Evolutionary conservation across 306 rosid genomes (phyloP).

Genomic region (Fagus sylvatica): DNA sequence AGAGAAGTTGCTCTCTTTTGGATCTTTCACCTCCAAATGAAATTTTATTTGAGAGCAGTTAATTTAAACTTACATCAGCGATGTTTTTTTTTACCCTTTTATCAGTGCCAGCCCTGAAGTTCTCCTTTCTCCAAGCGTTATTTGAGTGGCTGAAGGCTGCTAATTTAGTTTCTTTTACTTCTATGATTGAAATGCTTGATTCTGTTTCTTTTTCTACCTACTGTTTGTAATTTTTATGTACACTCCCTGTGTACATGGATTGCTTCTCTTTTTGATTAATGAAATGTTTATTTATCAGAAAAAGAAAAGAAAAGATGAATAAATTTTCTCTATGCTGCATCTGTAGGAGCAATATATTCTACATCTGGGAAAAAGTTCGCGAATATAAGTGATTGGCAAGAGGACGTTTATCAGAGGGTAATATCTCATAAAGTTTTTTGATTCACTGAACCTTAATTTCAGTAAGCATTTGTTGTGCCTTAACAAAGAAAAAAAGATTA

Average conservation of each 20-base stretch:
- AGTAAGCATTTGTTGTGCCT: neutral
- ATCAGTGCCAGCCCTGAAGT: neutral
- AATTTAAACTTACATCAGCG: neutral
- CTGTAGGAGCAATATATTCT: neutral
- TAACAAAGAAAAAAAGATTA: neutral
- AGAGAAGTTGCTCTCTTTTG: neutral
- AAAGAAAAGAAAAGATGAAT: neutral
- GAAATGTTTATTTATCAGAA: no score
- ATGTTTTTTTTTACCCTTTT: neutral
- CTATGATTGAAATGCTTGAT: no score
- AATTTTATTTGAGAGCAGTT: neutral
- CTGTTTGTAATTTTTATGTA: no score
- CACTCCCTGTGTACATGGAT: no score
- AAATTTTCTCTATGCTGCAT: neutral
- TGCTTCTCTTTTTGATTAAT: no score
- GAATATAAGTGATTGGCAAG: slow-evolving; percentile 9
- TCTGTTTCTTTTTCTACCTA: no score
- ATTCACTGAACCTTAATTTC: neutral
- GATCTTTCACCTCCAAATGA: neutral
- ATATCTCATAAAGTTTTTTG: neutral
- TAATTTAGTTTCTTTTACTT: no score
- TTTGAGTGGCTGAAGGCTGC: no score
- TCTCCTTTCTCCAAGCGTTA: no score
- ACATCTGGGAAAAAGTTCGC: neutral
- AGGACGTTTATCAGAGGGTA: slow-evolving; percentile 10